A percentile compares a stretch with the other conserved stretches of the same genome.
phyloP scores from a whole-genome alignment of 2,329 filamentous ascomycete species.

The Gyromitra esculenta region DNA sequence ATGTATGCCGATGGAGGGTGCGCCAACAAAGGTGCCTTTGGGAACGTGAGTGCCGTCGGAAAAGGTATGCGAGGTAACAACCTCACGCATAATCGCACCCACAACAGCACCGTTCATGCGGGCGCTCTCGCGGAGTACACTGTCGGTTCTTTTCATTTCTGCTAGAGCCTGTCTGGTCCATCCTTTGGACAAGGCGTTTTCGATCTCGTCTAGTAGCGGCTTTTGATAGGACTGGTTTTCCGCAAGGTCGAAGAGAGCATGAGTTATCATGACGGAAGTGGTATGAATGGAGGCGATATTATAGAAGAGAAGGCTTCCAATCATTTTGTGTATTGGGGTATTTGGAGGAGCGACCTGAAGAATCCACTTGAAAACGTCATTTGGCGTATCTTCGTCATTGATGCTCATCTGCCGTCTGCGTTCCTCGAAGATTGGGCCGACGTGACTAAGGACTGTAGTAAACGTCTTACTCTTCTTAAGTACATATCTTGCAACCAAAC shows the following conservation, averaged over 20 bases:
- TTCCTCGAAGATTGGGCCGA: slow-evolving; percentile 44
- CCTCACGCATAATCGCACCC: slow-evolving; percentile 20
- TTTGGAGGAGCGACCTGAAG: slow-evolving; percentile 21
- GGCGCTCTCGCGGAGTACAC: slow-evolving; percentile 62
- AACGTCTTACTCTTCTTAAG: background rate
- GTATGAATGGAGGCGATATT: slow-evolving; percentile 47
- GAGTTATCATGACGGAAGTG: slow-evolving; percentile 59
- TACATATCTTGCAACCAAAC: background rate
- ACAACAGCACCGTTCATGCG: slow-evolving; percentile 61
- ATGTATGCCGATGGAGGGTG: slow-evolving; percentile 50
- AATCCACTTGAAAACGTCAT: slow-evolving; percentile 50
- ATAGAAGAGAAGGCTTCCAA: slow-evolving; percentile 21
- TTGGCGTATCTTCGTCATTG: slow-evolving; percentile 21
- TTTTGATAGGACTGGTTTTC: slow-evolving; percentile 56
- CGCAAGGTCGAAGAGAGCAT: slow-evolving; percentile 61
- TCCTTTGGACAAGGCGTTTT: slow-evolving; percentile 56
- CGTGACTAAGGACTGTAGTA: background rate
- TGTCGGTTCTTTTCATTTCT: slow-evolving; percentile 61
- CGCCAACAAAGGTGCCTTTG: slow-evolving; percentile 40
- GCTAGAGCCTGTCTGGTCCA: slow-evolving; percentile 61
- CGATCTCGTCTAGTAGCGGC: slow-evolving; percentile 60
- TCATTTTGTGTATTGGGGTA: slow-evolving; percentile 19
- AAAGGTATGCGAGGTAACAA: slow-evolving; percentile 11
- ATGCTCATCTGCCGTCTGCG: slow-evolving; percentile 31
- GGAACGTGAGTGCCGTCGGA: slow-evolving; percentile 17